These are phyloP conservation scores for Talaromyces ruber DNA, from an alignment of 495 filamentous ascomycete species.

Conservation along the genomic window DNA sequence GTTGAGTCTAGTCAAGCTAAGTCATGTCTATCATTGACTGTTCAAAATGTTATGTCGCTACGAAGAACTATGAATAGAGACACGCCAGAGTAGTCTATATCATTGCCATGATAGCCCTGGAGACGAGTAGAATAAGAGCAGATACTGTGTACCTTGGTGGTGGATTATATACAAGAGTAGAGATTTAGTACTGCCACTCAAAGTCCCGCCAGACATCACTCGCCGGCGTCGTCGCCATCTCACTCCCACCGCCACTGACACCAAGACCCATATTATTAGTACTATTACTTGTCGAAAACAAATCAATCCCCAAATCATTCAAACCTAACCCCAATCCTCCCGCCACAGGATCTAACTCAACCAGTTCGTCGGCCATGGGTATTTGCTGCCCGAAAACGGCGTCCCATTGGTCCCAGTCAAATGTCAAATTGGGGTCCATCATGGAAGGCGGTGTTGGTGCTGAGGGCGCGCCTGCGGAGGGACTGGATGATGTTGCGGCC, in stretches of 20 bases:
- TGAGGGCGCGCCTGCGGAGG: constrained; percentile 7
- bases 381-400: constrained; percentile 42
- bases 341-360: constrained; percentile 34
- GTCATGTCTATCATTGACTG: constrained; percentile 1
- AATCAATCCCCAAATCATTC: constrained; percentile 14
- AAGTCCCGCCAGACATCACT: constrained; percentile 5
- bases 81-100: neutral
- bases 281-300: constrained; percentile 1
- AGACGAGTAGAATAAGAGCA: no score
- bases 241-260: constrained; percentile 3
- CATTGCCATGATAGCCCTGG: no score
- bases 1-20: neutral
- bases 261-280: constrained; percentile 1
- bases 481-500: neutral
- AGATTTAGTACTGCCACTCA: neutral
- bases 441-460: constrained; percentile 34
- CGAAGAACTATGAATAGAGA: constrained; percentile 2
- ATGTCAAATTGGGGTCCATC: constrained; percentile 36
- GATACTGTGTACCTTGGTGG: neutral
- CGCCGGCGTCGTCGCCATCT: constrained; percentile 2
- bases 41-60: constrained; percentile 6
- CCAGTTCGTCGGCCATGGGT: constrained; percentile 35
- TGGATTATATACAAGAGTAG: neutral
- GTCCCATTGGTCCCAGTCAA: constrained; percentile 46
- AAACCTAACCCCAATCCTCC: constrained; percentile 27